Conservation (phyloP, 2,329 filamentous ascomycete species). For the Cladosporium oxysporum region DNA sequence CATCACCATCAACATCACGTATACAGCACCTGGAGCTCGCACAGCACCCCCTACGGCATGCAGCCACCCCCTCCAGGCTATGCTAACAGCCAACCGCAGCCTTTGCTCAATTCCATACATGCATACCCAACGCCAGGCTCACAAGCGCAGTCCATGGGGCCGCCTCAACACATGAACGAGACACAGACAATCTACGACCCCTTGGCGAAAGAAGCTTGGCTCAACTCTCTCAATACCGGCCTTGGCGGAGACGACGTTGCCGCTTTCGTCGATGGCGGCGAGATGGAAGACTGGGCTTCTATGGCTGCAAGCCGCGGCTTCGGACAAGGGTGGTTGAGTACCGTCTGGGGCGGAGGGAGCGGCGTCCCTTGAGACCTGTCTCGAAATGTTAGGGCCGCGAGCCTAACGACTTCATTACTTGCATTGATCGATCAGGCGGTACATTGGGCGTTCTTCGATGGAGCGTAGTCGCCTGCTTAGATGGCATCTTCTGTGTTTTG, state of each 20-base stretch:
- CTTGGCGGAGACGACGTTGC: constrained; percentile 45
- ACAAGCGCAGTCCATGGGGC: constrained; percentile 16
- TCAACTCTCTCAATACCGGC: constrained; percentile 39
- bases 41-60: constrained; percentile 28
- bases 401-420: neutral
- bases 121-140: constrained; percentile 15
- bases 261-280: constrained; percentile 43
- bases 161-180: constrained; percentile 18
- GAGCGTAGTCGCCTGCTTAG: neutral
- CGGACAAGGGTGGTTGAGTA: constrained; percentile 34
- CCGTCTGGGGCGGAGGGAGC: constrained; percentile 30
- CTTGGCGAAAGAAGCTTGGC: constrained; percentile 38
- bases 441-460: neutral
- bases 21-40: constrained; percentile 29
- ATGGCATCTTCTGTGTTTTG: neutral
- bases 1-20: constrained; percentile 21
- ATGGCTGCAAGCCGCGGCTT: constrained; percentile 28
- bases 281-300: constrained; percentile 38
- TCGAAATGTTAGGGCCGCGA: neutral
- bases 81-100: neutral
- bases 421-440: neutral
- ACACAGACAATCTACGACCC: constrained; percentile 30
- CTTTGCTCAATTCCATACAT: constrained; percentile 3
- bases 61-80: constrained; percentile 9
- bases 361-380: neutral